Evolutionary conservation across 371 early-diverging fungal species (phyloP), one percentile per base, ranked within the genome.

Genomic region (Cokeromyces recurvatus): DNA sequence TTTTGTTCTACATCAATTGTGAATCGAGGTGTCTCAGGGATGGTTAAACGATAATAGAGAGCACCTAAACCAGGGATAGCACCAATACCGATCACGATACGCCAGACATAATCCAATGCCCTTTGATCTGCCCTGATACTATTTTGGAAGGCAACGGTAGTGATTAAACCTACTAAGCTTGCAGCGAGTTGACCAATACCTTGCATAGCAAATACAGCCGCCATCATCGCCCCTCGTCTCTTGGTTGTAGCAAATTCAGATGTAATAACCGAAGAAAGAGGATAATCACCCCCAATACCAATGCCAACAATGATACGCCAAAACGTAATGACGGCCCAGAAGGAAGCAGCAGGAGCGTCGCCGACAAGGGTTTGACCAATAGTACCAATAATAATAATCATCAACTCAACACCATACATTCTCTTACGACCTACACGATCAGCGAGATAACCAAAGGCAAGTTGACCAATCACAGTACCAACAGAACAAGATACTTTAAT

Each of bases 181-280:
- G 89, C 87, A 19, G 82, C 48, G 15, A 90, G 62, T 50, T 84
- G 86, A 21, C 91, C 92, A 38, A 90, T 72, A 31, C 91, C 92
- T 59, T 90, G 92, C 89, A 90, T 89, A 25, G 89, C 82, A 62
- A 90, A 92, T 35, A 92, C 90, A 25, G 86, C 81, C 4, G 90
- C 84, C 59, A 90, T 82, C 89, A 90, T 86, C 40, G 82, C 82
- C 45, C 92, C 92, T 40, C 92, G 80, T 46, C 78, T 77, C 40
- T 78, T 72, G 16, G 79, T 77, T 3, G 84, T 79, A 23, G 90
- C 86, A 54, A 89, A 90, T 64, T 92, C 92, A 34, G 89, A 78
- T 4, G 91, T 86, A 59, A 92, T 89, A 42, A 87, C 68, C 37
- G 89, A 86, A 3, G 86, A 84, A 17, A 86, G 68, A 2, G 87